phyloP scores from a whole-genome alignment of 495 filamentous ascomycete species.

The Amphirosellinia nigrospora region DNA sequence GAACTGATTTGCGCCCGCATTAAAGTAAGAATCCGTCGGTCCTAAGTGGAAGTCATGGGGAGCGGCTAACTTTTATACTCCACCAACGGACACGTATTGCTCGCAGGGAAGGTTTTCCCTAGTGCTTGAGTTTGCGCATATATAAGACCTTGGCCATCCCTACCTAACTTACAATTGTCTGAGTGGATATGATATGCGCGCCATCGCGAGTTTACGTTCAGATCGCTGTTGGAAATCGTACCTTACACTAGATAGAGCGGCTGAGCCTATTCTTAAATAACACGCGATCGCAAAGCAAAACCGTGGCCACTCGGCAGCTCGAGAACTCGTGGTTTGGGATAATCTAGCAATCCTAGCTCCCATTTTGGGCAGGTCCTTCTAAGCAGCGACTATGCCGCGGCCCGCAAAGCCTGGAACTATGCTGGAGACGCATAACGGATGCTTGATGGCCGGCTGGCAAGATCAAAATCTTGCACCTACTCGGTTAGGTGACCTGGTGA shows the following conservation, averaged over 20 bases:
- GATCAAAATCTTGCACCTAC: not conserved
- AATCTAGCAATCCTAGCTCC: not conserved
- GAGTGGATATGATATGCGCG: not conserved
- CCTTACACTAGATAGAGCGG: not conserved
- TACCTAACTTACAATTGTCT: not conserved
- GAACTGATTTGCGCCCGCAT: conserved; percentile 1
- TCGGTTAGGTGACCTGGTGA: not conserved
- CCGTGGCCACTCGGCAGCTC: not conserved
- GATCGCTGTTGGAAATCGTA: not conserved
- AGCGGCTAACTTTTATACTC: not conserved
- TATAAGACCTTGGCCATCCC: not conserved
- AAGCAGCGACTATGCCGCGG: not conserved
- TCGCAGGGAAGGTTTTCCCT: not conserved
- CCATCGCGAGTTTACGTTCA: conserved; percentile 2
- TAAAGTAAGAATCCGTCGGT: not conserved
- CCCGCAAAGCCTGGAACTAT: conserved; percentile 2
- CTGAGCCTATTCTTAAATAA: not conserved
- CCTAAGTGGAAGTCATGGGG: not conserved
- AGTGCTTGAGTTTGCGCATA: not conserved
- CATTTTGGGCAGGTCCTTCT: not conserved
- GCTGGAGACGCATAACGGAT: not conserved
- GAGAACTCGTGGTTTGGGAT: not conserved
- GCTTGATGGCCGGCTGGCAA: not conserved
- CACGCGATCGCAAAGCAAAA: not conserved
- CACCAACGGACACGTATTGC: not conserved